Evolutionary conservation across 2,329 filamentous ascomycete genomes (phyloP), one percentile per base, ranked within the genome.

Genomic region (Didymella keratinophila): DNA sequence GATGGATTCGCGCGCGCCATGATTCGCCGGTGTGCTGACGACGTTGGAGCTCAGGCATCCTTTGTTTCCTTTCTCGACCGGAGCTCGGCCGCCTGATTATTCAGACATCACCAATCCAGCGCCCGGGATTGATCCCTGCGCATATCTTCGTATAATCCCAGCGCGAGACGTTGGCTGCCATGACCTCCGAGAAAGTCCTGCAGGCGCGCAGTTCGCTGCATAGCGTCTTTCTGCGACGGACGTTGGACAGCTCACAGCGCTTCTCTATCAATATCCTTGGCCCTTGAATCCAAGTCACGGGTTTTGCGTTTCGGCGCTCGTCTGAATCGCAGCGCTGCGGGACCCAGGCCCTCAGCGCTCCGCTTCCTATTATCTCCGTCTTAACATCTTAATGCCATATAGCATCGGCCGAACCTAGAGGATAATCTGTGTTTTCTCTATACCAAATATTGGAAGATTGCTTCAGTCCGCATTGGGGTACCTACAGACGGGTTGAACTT

Each of bases 101-200:
- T 72, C 66, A 75, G 70, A 56, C 69, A 71, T 70, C 64, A 74
- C 71, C 65, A 73, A 75, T 69, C 71, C 70, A 28, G 5, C 27
- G 37, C 8, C 8, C 30, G 25, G 32, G 23, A 25, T 12, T 16
- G 21, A 36, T 39, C 27, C 42, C 49, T 48, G 55, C 18, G 49
- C 28, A 7, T 16, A 48, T 58, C 48, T 16, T 49, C 49, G 43
- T 44, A 44, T 46, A 4, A 43, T 42, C 39, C 18, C 52, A 21
- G 39, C 20, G 47, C 16, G 14, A 39, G 5, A 25, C 27, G 20
- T 43, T 34, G 27, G 30, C 28, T 37, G 47, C 25, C n/a, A 16
- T 20, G 18, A 20, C 8, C 1, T 39, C 36, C 32, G 25, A 23
- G 14, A 18, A 16, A 23, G 21, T n/a, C 25, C 20, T 6, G 37